Evolutionary conservation across 75 land plant species (phyloP).

Genomic region (Cupressus sempervirens): DNA sequence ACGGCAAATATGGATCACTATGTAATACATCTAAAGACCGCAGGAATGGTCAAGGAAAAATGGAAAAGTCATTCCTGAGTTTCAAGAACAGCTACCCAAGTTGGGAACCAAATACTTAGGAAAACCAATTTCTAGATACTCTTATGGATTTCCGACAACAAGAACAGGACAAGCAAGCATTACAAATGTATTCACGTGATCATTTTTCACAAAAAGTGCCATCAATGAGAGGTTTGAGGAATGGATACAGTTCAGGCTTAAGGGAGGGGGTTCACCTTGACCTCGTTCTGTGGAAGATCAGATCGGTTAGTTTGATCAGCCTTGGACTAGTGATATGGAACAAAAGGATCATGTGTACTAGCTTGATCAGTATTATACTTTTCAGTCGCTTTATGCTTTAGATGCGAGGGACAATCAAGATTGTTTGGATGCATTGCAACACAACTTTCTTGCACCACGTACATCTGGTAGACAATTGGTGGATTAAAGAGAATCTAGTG

Average conservation of each 20-base stretch:
- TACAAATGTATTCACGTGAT: constrained; percentile 28
- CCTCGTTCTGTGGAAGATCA: constrained; percentile 9
- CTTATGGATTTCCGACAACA: constrained; percentile 62
- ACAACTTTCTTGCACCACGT: constrained; percentile 17
- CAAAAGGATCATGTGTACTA: constrained; percentile 37
- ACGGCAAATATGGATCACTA: constrained; percentile 85
- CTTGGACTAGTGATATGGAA: constrained; percentile 28
- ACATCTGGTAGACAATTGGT: constrained; percentile 20
- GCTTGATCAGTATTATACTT: constrained; percentile 64
- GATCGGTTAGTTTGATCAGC: constrained; percentile 22
- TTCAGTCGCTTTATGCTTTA: constrained; percentile 2
- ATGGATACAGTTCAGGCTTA: constrained; percentile 15
- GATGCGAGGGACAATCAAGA: constrained; percentile 7
- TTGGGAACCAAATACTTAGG: constrained; percentile 79
- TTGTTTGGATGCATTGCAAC: not conserved
- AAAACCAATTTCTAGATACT: constrained; percentile 58
- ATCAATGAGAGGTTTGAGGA: constrained; percentile 20
- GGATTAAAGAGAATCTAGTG: constrained; percentile 17
- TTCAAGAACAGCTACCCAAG: constrained; percentile 76
- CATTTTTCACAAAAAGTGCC: constrained; percentile 27
- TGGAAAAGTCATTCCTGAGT: constrained; percentile 98
- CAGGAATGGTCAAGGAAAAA: constrained; percentile 95
- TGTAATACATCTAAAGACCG: constrained; percentile 39
- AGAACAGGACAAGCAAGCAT: constrained; percentile 25
- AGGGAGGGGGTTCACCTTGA: constrained; percentile 21